Percentiles rank a stretch among this genome's conserved stretches.
These are phyloP conservation scores for Candida oleophila DNA, from an alignment of 805 yeast species.

Conservation along the genomic window DNA sequence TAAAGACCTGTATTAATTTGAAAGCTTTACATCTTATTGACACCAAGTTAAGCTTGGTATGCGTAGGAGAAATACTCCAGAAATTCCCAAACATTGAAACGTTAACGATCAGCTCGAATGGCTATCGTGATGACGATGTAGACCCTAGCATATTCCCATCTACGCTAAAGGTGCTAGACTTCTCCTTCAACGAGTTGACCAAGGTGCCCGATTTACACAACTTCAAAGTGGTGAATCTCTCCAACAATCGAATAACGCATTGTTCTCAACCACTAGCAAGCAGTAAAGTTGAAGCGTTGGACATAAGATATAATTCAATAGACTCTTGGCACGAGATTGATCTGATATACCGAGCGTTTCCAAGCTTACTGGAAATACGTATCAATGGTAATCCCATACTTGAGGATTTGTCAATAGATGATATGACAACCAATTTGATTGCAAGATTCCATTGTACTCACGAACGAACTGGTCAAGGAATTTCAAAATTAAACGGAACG, in stretches of 20 bases:
- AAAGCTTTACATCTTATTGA: constrained; percentile 24
- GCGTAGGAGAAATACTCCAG: constrained; percentile 17
- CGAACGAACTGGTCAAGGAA: neutral
- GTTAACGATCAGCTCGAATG: constrained; percentile 35
- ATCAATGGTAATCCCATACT: constrained; percentile 56
- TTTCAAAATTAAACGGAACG: constrained; percentile 56
- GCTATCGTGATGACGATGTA: constrained; percentile 19
- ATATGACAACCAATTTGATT: constrained; percentile 37
- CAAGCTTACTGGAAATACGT: constrained; percentile 45
- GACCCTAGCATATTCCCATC: constrained; percentile 8
- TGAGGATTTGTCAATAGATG: constrained; percentile 24
- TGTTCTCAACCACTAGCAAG: neutral
- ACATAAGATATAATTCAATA: constrained; percentile 53
- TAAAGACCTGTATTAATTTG: constrained; percentile 10
- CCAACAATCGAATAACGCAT: constrained; percentile 9
- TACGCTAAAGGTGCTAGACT: constrained; percentile 17
- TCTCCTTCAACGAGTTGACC: constrained; percentile 39
- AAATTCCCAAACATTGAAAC: constrained; percentile 39
- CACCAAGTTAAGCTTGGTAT: constrained; percentile 16
- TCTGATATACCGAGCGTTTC: constrained; percentile 13
- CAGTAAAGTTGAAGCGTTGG: constrained; percentile 27
- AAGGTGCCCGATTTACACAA: neutral
- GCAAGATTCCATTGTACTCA: constrained; percentile 39
- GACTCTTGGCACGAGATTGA: constrained; percentile 50
- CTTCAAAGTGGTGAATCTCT: constrained; percentile 17